Base-by-base conservation (phyloP, 345 rosid genomes). In the Physaria fendleri region DNA sequence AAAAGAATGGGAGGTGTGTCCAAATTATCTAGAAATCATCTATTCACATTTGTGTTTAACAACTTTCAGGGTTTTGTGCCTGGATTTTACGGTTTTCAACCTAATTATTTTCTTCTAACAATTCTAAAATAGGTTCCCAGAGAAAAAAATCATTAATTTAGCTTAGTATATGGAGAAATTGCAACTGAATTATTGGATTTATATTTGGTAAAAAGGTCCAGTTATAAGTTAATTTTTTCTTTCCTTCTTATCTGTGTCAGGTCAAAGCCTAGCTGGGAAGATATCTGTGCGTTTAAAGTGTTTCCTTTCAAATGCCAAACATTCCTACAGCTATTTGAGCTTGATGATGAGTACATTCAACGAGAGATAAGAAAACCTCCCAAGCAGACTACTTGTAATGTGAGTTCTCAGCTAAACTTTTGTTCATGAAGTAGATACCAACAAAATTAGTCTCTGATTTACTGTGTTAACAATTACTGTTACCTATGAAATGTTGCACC, bases 331-430 rank as follows among this genome's bases (percentile, higher is more conserved):
- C 78, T 90, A 37, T 90, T 44, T 68, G 97, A 90, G 69, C 87
- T 90, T 40, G 74, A 62, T 50, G 97, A 90, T 68, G 88, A 87
- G 34, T 85, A 81, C 79, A 83, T 90, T 52, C 95, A 83, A 61
- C 77, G 71, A 61, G 97, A 90, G 79, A 90, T 90, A 71, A 77
- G 76, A 75, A 87, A 85, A 73, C 85, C 90, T 59, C 69, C 90
- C 30, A 78, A 73, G 70, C 80, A 59, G 71, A 67, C 71, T 35
- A 79, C 78, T 71, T 90, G 90, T 62, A 46, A 74, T 45, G 95
- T 90, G 78, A 83, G 90, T 70, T 46, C 55, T 22, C 25, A 48
- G 53, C 32, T 42, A 8, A 14, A 40, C 25, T 37, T 27, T 60
- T 9, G 44, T 56, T 18, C 17, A 28, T 27, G 12, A 27, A 7